phyloP scores from a whole-genome alignment of 2,329 filamentous ascomycete genomes.

The Diplocarpon rosae region DNA sequence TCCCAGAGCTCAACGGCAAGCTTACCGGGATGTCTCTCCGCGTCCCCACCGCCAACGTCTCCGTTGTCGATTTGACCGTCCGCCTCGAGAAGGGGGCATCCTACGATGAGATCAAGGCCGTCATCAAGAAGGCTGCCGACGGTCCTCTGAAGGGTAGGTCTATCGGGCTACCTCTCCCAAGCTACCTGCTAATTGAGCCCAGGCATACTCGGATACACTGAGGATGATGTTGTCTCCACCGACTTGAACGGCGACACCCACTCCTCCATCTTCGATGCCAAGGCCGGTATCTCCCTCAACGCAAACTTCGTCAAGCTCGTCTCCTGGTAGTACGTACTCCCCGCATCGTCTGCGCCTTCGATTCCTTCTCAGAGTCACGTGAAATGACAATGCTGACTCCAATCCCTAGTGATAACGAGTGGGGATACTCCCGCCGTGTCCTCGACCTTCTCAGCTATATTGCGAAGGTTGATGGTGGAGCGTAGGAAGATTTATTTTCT shows the following conservation, averaged over 20 bases:
- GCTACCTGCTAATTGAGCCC: constrained; percentile 9
- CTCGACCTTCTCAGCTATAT: constrained; percentile 72
- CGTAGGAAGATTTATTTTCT: constrained; percentile 21
- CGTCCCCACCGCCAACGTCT: constrained; percentile 97
- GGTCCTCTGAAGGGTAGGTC: constrained; percentile 72
- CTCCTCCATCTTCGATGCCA: constrained; percentile 98
- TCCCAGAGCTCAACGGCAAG: constrained; percentile 96
- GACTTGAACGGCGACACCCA: constrained; percentile 86
- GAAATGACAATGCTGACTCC: neutral
- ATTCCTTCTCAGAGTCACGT: too few species aligned
- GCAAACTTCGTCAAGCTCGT: constrained; percentile 95
- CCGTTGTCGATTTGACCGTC: constrained; percentile 93
- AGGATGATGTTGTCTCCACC: constrained; percentile 91
- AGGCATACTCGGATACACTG: constrained; percentile 89
- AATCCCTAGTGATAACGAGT: constrained; percentile 68
- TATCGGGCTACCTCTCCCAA: neutral
- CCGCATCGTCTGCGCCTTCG: too few species aligned
- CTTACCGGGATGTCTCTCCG: constrained; percentile 99
- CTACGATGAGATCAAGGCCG: constrained; percentile 88
- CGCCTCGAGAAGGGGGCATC: constrained; percentile 82
- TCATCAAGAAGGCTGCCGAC: constrained; percentile 78
- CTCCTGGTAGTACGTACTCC: constrained; percentile 60
- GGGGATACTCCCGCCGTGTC: constrained; percentile 97
- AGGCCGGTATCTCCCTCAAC: constrained; percentile 98
- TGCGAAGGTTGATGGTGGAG: constrained; percentile 55